phyloP scores from a whole-genome alignment of 2,329 filamentous ascomycete species.

The Botrytis pseudocinerea region DNA sequence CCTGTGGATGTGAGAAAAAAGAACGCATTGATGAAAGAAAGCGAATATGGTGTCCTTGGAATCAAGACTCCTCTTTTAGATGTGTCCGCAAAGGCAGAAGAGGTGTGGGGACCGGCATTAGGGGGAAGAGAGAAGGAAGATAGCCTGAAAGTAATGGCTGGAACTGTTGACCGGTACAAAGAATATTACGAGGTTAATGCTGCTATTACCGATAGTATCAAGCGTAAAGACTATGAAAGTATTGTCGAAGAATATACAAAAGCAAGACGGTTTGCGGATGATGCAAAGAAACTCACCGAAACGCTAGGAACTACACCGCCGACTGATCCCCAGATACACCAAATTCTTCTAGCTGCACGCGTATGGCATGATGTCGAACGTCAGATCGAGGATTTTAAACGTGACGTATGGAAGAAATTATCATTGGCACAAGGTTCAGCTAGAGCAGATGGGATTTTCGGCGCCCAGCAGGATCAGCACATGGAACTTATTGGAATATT shows the following conservation, averaged over 20 bases:
- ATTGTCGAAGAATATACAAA: constrained; percentile 83
- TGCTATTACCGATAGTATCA: constrained; percentile 78
- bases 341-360: constrained; percentile 81
- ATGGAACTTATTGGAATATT: constrained; percentile 88
- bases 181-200: constrained; percentile 80
- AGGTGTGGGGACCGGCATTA: constrained; percentile 94
- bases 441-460: constrained; percentile 28
- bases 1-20: constrained; percentile 67
- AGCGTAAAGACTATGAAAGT: constrained; percentile 84
- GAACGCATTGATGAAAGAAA: constrained; percentile 89
- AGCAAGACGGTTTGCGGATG: constrained; percentile 79
- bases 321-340: constrained; percentile 78
- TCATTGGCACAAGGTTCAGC: constrained; percentile 62
- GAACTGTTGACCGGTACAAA: constrained; percentile 74
- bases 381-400: constrained; percentile 83
- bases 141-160: constrained; percentile 74
- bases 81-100: constrained; percentile 89
- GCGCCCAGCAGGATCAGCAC: constrained; percentile 71
- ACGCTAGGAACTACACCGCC: constrained; percentile 57
- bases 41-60: constrained; percentile 82
- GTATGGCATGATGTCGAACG: constrained; percentile 95
- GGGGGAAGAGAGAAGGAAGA: constrained; percentile 91
- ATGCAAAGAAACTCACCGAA: constrained; percentile 69
- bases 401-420: constrained; percentile 83
- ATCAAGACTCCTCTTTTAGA: constrained; percentile 88